Conservation (phyloP, 2,329 filamentous ascomycete species). For the Trichoderma guizhouense region DNA sequence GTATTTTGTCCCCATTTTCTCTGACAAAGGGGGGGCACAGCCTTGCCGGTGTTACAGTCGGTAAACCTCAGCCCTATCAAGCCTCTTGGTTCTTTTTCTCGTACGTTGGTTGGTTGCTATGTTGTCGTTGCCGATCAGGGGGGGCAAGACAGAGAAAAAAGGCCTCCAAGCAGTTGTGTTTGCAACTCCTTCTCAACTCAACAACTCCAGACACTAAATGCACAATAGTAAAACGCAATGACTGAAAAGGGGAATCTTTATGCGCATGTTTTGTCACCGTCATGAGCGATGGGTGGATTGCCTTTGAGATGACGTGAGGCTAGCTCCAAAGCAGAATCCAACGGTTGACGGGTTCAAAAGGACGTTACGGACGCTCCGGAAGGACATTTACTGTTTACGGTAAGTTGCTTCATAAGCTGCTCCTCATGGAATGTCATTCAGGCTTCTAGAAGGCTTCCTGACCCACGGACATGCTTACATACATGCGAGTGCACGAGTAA, state of each 20-base stretch:
- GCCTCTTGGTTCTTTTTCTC: neutral
- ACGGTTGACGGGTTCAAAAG: neutral
- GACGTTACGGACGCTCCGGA: neutral
- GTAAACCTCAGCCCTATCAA: conserved; percentile 1
- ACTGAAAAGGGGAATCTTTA: neutral
- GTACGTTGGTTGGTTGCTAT: neutral
- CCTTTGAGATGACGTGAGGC: conserved; percentile 2
- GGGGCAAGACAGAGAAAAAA: neutral
- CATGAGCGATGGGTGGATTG: neutral
- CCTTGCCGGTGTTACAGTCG: neutral
- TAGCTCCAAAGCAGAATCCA: neutral
- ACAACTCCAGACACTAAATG: neutral
- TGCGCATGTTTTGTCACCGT: neutral
- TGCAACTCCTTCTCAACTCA: neutral
- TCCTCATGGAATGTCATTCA: neutral
- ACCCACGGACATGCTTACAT: conserved; percentile 7
- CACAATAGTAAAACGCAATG: neutral
- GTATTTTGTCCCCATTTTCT: neutral
- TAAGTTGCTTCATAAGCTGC: neutral
- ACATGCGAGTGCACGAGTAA: neutral
- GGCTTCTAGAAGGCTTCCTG: conserved; percentile 13
- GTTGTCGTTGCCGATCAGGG: neutral
- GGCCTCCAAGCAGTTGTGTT: neutral
- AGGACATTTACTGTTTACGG: neutral
- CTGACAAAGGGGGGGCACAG: neutral